phyloP scores from a whole-genome alignment of 176 grass and related monocot species.

The Raddia guianensis region DNA sequence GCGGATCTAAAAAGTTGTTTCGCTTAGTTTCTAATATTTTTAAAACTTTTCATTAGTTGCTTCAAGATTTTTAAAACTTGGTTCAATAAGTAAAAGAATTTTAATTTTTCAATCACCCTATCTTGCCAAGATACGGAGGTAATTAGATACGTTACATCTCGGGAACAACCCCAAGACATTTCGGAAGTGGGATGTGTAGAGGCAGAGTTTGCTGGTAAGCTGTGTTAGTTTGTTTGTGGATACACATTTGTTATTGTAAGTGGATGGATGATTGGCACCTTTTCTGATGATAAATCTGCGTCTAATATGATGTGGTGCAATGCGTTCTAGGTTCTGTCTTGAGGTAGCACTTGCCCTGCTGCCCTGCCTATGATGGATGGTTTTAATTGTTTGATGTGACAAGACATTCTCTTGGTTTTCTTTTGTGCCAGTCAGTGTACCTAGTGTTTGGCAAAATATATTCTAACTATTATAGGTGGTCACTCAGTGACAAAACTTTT shows the following conservation, averaged over 20 bases:
- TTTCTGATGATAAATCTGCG: neutral
- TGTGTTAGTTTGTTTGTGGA: conserved; percentile 20
- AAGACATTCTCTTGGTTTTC: neutral
- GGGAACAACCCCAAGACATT: too few species aligned
- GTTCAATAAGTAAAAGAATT: too few species aligned
- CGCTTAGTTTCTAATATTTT: too few species aligned
- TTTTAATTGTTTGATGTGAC: neutral
- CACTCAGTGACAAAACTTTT: neutral
- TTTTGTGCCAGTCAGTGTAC: neutral
- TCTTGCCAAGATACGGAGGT: too few species aligned
- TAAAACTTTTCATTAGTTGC: too few species aligned
- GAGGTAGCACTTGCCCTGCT: neutral
- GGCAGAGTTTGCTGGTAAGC: neutral
- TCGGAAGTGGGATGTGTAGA: too few species aligned
- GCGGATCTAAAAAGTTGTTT: too few species aligned
- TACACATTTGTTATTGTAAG: neutral
- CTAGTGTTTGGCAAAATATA: neutral
- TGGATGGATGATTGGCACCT: neutral
- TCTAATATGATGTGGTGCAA: neutral
- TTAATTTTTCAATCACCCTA: too few species aligned
- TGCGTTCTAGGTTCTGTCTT: conserved; percentile 16
- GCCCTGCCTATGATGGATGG: neutral
- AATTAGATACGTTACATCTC: too few species aligned
- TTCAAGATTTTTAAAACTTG: too few species aligned
- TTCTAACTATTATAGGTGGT: neutral